Evolutionary conservation across 306 rosid genomes (phyloP).

Genomic region (Gastrolobium villosum): DNA sequence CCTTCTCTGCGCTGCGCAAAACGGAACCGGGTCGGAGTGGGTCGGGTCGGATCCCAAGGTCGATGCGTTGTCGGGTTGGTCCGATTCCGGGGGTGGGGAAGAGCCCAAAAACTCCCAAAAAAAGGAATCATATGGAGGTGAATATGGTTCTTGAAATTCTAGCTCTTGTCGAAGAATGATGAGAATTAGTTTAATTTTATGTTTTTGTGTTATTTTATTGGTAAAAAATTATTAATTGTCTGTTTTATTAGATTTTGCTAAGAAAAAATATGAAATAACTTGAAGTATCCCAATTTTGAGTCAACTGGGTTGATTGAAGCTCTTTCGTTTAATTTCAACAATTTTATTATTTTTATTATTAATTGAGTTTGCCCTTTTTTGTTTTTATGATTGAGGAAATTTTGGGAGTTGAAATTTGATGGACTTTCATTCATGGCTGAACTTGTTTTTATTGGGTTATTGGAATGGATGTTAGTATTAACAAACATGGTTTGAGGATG

Average conservation of each 20-base stretch:
- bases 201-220: neutral
- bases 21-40: conserved; percentile 47
- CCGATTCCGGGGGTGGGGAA: conserved; percentile 57
- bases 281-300: neutral
- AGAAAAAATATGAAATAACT: neutral
- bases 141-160: conserved; percentile 40
- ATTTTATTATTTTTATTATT: neutral
- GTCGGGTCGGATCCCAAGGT: conserved; percentile 51
- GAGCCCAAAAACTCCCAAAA: conserved; percentile 49
- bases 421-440: neutral
- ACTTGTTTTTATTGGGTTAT: conserved; percentile 34
- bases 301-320: neutral
- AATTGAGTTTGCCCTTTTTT: too few species aligned
- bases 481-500: conserved; percentile 13
- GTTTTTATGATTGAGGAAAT: neutral
- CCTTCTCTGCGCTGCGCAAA: conserved; percentile 53
- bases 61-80: conserved; percentile 90
- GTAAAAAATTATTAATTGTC: neutral
- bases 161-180: neutral
- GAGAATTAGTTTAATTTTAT: neutral
- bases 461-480: conserved; percentile 17
- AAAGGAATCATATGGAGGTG: conserved; percentile 73
- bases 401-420: conserved; percentile 25
- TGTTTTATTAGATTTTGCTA: neutral
- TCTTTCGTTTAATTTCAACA: neutral